Evolutionary conservation across 2,329 filamentous ascomycete species (phyloP), one percentile per base, ranked within the genome.

Genomic region (Fusarium domesticum): DNA sequence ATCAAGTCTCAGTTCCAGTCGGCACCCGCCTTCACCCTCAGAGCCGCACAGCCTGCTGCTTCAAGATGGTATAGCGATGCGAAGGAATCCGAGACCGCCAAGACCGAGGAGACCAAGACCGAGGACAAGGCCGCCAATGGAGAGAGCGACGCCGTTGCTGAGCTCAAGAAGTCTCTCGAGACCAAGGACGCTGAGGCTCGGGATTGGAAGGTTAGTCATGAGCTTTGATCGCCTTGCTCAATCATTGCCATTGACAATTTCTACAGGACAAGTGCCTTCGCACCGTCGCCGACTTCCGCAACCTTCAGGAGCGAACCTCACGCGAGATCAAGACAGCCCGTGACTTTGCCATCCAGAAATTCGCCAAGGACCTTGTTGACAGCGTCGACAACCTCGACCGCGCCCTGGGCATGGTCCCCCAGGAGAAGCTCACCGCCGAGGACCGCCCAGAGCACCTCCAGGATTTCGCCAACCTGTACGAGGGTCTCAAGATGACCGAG

Each of bases 331-430:
- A 93, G 70, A 72, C 80, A 16, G 89, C 92, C 16, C 85, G 85
- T 60, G 88, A 95, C 71, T 98, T 96, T 61, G 93, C 92, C 62
- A 93, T 98, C 63, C 89, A 96, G 67, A 89, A 85, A 58, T 97
- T 98, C 72, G 89, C 92, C 64, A 87, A 89, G 70, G 93, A 98
- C 71, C 84, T 98, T 35, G 82, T 97, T 58, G 93, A 98, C 68
- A 89, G 83, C 64, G 84, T 98, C 63, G 93, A 98, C 73, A 98
- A 97, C 78, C 84, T 98, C 53, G 93, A 98, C 72, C 91, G 91
- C 56, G 93, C 93, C 34, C 81, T 98, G 34, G 70, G 75, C 52
- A 89, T 84, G 62, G 91, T 96, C 11, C 83, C 89, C 16, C 66
- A 78, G 48, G 84, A 89, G 32, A 89, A 88, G 71, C 77, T 95